Evolutionary conservation across 129 eudicot species (phyloP).

Genomic region (Smallanthus sonchifolius): DNA sequence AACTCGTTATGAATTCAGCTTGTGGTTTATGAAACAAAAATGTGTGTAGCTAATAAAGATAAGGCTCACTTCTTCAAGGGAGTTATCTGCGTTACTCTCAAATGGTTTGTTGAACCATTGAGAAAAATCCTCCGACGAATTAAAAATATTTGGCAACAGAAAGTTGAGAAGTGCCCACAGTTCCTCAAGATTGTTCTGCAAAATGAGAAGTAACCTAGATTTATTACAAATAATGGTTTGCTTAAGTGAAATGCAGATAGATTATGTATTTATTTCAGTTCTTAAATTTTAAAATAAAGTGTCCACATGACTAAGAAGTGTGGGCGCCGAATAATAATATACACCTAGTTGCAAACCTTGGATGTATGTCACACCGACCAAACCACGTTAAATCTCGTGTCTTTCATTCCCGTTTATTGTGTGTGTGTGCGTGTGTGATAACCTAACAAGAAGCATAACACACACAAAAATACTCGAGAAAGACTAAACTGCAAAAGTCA

Average conservation of each 20-base stretch:
- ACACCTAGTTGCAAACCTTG: no score
- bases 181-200: slow-evolving; percentile 97
- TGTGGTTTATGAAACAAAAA: slow-evolving; percentile 4
- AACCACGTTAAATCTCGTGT: no score
- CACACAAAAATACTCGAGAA: not conserved
- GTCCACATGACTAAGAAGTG: not conserved
- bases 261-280: not conserved
- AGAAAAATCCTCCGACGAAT: slow-evolving; percentile 93
- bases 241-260: not conserved
- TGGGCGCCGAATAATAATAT: no score
- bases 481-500: not conserved
- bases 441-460: not conserved
- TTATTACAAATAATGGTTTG: not conserved
- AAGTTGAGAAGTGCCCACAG: slow-evolving; percentile 98
- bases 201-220: slow-evolving; percentile 5
- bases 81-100: slow-evolving; percentile 82
- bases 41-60: not conserved
- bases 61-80: slow-evolving; percentile 75
- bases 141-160: slow-evolving; percentile 90
- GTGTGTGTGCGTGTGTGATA: no score
- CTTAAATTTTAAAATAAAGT: not conserved
- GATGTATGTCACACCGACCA: no score
- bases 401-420: no score
- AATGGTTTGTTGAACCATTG: slow-evolving; percentile 99
- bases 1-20: not conserved